Evolutionary conservation across 768 basidiomycete genomes (phyloP).

Genomic region (Ephemerocybe angulata): DNA sequence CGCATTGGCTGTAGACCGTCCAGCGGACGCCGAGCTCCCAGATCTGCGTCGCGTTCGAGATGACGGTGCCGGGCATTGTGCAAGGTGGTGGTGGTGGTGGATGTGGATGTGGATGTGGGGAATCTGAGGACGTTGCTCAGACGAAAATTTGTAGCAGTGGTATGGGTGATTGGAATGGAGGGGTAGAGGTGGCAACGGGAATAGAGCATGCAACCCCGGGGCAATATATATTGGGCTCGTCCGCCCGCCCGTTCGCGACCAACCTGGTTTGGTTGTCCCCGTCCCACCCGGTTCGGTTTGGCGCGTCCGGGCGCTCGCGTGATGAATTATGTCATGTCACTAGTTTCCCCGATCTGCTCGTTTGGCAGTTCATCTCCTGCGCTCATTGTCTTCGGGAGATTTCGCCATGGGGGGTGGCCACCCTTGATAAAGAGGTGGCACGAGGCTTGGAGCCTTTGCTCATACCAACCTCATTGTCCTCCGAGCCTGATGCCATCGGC

Average conservation of each 20-base stretch:
- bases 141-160: conserved; percentile 12
- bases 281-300: background rate
- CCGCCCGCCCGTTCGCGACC: background rate
- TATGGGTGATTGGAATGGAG: conserved; percentile 3
- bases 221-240: conserved; percentile 1
- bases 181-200: conserved; percentile 6
- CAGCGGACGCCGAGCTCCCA: conserved; percentile 71
- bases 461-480: background rate
- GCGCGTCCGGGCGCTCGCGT: background rate
- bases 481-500: background rate
- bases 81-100: conserved; percentile 1
- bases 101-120: background rate
- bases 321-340: conserved; percentile 3
- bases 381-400: background rate
- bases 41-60: conserved; percentile 63
- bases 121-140: background rate
- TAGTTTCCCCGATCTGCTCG: background rate
- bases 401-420: background rate
- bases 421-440: background rate
- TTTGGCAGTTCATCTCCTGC: background rate
- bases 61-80: conserved; percentile 43
- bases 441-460: conserved; percentile 5
- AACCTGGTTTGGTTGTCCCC: background rate
- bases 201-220: background rate
- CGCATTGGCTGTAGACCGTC: conserved; percentile 63